A percentile compares a stretch with the other conserved stretches of the same genome.
Evolutionary conservation across 108 stramenopile species (phyloP).

Genomic region (Skeletonema tropicum): DNA sequence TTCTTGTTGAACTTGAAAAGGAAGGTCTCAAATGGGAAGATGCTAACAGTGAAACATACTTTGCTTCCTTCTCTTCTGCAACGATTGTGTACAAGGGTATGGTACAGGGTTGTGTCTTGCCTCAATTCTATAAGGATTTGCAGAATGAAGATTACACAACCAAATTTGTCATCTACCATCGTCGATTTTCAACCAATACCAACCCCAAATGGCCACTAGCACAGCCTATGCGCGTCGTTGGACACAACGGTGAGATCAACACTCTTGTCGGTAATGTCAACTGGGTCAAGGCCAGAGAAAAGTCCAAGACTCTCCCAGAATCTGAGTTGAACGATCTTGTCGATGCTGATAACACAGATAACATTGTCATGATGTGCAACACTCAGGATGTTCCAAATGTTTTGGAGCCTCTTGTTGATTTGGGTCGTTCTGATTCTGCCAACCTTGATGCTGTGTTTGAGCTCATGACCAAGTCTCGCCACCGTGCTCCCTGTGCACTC

Average conservation of each 20-base stretch:
- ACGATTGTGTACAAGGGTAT: constrained; percentile 97
- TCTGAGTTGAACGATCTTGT: constrained; percentile 66
- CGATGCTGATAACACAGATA: constrained; percentile 75
- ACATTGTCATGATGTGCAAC: constrained; percentile 85
- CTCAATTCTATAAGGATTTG: constrained; percentile 90
- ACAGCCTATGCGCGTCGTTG: constrained; percentile 94
- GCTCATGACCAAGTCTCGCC: constrained; percentile 91
- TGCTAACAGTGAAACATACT: constrained; percentile 78
- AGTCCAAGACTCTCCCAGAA: constrained; percentile 63
- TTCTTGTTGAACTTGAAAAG: constrained; percentile 70
- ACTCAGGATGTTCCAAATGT: constrained; percentile 84
- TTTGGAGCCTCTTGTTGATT: constrained; percentile 86
- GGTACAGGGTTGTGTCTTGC: constrained; percentile 85
- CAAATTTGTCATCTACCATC: constrained; percentile 91
- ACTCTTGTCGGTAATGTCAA: constrained; percentile 95
- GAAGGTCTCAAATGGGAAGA: constrained; percentile 69
- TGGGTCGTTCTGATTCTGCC: constrained; percentile 90
- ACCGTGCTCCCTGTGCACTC: constrained; percentile 90
- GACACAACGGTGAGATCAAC: constrained; percentile 97
- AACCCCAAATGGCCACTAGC: constrained; percentile 94
- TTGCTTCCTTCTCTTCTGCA: constrained; percentile 81
- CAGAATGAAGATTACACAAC: constrained; percentile 82
- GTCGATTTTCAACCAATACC: constrained; percentile 95
- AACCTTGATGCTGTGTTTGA: constrained; percentile 96
- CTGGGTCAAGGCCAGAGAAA: constrained; percentile 95